A percentile compares a stretch with the other conserved stretches of the same genome.
These are phyloP conservation scores for Candida pseudoviswanathii DNA, from an alignment of 1,139 yeast genomes.

Conservation along the genomic window DNA sequence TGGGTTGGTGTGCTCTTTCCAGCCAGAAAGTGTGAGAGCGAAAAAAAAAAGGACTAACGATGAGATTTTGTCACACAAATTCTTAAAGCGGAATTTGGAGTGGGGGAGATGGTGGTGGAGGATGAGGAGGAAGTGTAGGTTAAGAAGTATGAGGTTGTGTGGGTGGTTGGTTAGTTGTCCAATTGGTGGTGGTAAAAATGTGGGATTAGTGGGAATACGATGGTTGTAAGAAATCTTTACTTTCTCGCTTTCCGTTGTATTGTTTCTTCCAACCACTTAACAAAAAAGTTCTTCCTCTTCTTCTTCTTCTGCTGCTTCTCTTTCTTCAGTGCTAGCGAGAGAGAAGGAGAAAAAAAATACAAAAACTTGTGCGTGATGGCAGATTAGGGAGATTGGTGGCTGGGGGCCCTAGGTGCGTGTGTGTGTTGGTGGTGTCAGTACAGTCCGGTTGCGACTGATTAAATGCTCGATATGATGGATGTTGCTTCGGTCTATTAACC, in stretches of 20 bases:
- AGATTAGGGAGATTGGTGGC: background rate
- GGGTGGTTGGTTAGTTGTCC: too few species aligned
- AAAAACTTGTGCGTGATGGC: background rate
- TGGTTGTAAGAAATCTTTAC: too few species aligned
- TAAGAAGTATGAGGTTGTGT: background rate
- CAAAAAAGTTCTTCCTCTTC: background rate
- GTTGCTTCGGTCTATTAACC: background rate
- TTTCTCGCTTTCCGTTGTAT: too few species aligned
- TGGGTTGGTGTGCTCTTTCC: background rate
- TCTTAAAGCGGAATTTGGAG: background rate
- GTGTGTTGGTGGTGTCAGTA: too few species aligned
- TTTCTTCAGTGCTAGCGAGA: background rate
- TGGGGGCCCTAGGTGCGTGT: background rate
- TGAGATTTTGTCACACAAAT: background rate
- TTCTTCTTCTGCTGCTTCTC: background rate
- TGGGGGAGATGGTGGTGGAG: background rate
- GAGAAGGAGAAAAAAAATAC: background rate
- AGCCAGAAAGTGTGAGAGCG: background rate
- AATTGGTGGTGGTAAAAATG: too few species aligned
- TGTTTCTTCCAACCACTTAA: too few species aligned
- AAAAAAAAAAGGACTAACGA: background rate
- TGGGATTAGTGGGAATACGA: too few species aligned
- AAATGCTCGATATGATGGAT: background rate
- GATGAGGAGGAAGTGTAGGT: background rate
- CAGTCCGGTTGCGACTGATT: too few species aligned